Evolutionary conservation across 2,329 filamentous ascomycete genomes (phyloP).

Genomic region (Xylariaceae sp.): DNA sequence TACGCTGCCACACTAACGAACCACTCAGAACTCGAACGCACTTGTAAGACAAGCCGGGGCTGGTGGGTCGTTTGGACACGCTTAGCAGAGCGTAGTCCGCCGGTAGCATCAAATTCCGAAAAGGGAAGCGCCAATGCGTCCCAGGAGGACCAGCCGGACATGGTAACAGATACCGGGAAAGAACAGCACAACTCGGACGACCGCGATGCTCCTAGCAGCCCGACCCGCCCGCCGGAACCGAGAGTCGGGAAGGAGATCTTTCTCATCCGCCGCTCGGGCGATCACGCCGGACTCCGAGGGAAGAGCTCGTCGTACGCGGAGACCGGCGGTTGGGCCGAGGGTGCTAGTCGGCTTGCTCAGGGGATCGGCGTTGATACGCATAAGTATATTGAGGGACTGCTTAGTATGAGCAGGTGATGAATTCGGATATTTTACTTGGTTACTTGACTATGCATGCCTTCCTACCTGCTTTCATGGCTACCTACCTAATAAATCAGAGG

Average conservation of each 20-base stretch:
- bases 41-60: constrained; percentile 61
- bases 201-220: too few species aligned
- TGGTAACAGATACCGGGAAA: constrained; percentile 12
- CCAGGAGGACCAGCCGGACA: constrained; percentile 10
- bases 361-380: constrained; percentile 75
- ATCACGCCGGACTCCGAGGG: constrained; percentile 41
- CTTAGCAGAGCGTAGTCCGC: constrained; percentile 37
- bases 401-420: constrained; percentile 48
- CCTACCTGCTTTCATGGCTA: not conserved
- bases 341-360: constrained; percentile 59
- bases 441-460: not conserved
- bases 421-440: not conserved
- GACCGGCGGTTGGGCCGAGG: constrained; percentile 46
- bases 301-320: constrained; percentile 35
- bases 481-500: too few species aligned
- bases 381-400: constrained; percentile 67
- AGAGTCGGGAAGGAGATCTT: constrained; percentile 56
- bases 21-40: constrained; percentile 51
- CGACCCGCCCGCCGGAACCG: constrained; percentile 14
- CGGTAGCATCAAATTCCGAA: not conserved
- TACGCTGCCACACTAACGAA: constrained; percentile 45
- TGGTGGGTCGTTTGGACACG: constrained; percentile 69
- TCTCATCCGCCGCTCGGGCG: constrained; percentile 56
- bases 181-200: too few species aligned
- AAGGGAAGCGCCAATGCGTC: not conserved